Evolutionary conservation across 306 rosid species (phyloP).

Genomic region (Vigna angularis): DNA sequence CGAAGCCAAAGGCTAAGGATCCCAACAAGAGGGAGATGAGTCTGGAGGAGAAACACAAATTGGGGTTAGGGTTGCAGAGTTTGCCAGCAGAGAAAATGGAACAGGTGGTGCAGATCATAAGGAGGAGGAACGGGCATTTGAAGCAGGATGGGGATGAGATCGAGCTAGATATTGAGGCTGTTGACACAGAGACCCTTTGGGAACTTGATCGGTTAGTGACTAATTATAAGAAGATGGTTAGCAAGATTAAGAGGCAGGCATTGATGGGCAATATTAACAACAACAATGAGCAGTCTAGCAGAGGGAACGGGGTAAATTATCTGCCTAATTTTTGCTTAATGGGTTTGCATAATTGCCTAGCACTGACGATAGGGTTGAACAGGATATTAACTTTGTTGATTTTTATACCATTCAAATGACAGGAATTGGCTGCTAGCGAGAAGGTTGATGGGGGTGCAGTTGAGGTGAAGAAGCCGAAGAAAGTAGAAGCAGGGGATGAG

Average conservation of each 20-base stretch:
- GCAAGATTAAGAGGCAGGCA: conserved; percentile 91
- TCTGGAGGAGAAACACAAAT: conserved; percentile 86
- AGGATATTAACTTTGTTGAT: background rate
- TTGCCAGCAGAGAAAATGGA: conserved; percentile 96
- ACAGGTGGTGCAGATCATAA: conserved; percentile 89
- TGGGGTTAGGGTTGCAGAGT: conserved; percentile 90
- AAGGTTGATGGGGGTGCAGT: conserved; percentile 46
- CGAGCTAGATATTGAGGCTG: conserved; percentile 96
- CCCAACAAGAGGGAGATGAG: conserved; percentile 94
- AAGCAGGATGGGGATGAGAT: conserved; percentile 98
- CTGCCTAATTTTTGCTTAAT: background rate
- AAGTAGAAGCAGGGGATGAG: conserved; percentile 85
- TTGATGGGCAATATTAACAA: conserved; percentile 53
- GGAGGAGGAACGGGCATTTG: conserved; percentile 89
- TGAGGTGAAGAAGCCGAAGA: conserved; percentile 76
- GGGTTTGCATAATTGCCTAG: background rate
- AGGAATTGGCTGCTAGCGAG: conserved; percentile 62
- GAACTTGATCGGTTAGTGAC: conserved; percentile 95
- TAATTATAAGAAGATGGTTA: conserved; percentile 88
- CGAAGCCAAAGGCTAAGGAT: conserved; percentile 95
- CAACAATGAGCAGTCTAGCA: conserved; percentile 48
- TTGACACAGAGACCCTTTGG: conserved; percentile 97
- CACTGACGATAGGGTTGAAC: background rate
- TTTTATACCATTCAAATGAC: background rate
- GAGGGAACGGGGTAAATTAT: conserved; percentile 67